These are phyloP conservation scores for Castanea mollissima DNA, from an alignment of 306 rosid species.

Conservation along the genomic window DNA sequence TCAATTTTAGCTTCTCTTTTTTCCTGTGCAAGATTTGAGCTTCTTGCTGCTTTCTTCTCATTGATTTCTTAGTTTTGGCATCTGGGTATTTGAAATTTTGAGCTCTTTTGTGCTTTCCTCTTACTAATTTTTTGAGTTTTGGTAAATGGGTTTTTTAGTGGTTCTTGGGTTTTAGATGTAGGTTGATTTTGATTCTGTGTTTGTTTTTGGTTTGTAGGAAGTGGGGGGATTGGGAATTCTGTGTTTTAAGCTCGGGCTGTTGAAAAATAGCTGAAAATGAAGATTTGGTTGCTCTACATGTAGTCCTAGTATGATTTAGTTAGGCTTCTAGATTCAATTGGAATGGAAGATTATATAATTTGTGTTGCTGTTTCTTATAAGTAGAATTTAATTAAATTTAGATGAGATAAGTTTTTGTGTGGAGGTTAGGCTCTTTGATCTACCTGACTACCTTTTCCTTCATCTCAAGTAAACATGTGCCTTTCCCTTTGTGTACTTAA, in stretches of 20 bases:
- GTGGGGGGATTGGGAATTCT: slow-evolving; percentile 2
- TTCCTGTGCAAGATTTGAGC: neutral
- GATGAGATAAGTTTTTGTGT: neutral
- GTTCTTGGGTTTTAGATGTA: neutral
- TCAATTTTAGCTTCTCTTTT: neutral
- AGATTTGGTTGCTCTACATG: slow-evolving; percentile 4
- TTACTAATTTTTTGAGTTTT: neutral
- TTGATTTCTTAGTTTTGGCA: slow-evolving; percentile 5
- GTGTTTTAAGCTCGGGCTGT: slow-evolving; percentile 9
- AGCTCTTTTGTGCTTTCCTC: neutral
- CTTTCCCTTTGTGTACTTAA: neutral
- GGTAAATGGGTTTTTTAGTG: slow-evolving; percentile 23
- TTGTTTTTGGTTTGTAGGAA: neutral
- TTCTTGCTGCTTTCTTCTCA: slow-evolving; percentile 7
- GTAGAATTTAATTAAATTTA: neutral
- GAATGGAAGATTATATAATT: slow-evolving; percentile 1
- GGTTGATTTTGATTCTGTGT: neutral
- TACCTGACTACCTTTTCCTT: slow-evolving; percentile 7
- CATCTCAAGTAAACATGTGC: neutral
- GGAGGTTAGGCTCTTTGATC: slow-evolving; percentile 14
- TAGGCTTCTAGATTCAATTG: slow-evolving; percentile 1
- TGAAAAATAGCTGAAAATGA: neutral
- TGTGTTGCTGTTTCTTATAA: neutral
- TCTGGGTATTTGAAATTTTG: slow-evolving; percentile 12
- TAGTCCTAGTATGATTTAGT: slow-evolving; percentile 1